phyloP scores from a whole-genome alignment of 2,329 filamentous ascomycete genomes.

The Acephala macrosclerotiorum region DNA sequence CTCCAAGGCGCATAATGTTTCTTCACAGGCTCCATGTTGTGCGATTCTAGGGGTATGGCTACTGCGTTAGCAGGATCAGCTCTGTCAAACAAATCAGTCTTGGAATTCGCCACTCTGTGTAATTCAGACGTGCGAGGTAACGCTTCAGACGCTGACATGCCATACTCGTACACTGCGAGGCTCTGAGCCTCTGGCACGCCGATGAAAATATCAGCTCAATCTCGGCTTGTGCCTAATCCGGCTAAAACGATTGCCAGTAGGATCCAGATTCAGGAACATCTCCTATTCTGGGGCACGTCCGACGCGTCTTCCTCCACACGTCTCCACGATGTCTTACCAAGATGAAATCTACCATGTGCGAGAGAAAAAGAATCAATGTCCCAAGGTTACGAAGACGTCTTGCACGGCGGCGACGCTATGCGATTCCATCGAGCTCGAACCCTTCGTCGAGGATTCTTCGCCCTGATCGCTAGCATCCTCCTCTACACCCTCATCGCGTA shows the following conservation, averaged over 20 bases:
- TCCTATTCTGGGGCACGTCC: constrained; percentile 1
- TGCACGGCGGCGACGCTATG: constrained; percentile 8
- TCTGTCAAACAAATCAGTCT: too few species aligned
- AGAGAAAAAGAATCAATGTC: not conserved
- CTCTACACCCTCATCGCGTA: constrained; percentile 22
- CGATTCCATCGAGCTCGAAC: constrained; percentile 2
- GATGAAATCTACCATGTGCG: not conserved
- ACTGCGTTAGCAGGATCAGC: too few species aligned
- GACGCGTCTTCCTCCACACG: not conserved
- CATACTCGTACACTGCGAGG: too few species aligned
- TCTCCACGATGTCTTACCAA: not conserved
- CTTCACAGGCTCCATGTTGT: too few species aligned
- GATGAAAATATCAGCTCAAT: constrained; percentile 4
- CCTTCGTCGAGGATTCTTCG: constrained; percentile 7
- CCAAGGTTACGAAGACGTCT: not conserved
- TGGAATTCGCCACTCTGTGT: too few species aligned
- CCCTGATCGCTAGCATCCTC: constrained; percentile 9
- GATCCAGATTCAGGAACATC: too few species aligned
- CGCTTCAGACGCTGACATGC: too few species aligned
- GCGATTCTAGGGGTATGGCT: too few species aligned
- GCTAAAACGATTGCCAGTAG: not conserved
- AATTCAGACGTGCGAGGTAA: too few species aligned
- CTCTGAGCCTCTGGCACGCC: too few species aligned
- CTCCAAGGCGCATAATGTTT: too few species aligned
- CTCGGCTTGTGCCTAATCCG: not conserved